Conservation (phyloP, 352 stramenopile genomes). For the Phytophthora europaea region DNA sequence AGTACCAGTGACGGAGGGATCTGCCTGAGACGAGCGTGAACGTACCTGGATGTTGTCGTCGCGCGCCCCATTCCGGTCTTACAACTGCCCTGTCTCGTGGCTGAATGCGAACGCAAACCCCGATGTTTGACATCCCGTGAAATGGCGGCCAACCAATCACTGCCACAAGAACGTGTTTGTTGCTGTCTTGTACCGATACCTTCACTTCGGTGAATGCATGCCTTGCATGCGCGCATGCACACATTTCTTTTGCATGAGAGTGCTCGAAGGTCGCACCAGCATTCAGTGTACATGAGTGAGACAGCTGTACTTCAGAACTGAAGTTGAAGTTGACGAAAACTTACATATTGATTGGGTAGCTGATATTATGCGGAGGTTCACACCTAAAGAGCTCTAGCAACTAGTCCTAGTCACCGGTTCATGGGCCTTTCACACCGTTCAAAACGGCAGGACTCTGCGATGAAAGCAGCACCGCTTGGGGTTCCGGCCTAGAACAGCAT, state of each 20-base stretch:
- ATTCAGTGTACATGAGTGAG: not conserved
- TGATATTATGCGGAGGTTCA: too few relatives aligned
- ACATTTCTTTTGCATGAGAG: constrained; percentile 5
- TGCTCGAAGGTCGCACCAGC: not conserved
- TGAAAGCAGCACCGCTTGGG: too few relatives aligned
- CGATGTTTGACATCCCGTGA: constrained; percentile 16
- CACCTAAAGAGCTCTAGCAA: too few relatives aligned
- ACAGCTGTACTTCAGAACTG: not conserved
- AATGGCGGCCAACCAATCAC: constrained; percentile 9
- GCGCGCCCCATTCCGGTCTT: constrained; percentile 21
- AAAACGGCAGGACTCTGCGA: too few relatives aligned
- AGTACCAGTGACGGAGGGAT: not conserved
- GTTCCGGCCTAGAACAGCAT: too few relatives aligned
- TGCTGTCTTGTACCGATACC: constrained; percentile 1
- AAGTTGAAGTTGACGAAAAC: constrained; percentile 26
- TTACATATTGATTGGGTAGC: constrained; percentile 7
- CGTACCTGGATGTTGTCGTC: not conserved
- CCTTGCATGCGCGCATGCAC: not conserved
- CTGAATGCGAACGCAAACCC: constrained; percentile 26
- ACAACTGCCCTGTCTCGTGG: constrained; percentile 21
- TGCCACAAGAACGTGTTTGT: constrained; percentile 28
- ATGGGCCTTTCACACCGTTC: too few relatives aligned
- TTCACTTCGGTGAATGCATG: constrained; percentile 23
- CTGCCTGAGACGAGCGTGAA: constrained; percentile 1
- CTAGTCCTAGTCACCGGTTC: too few relatives aligned